Base-by-base conservation (phyloP, 2,329 filamentous ascomycete species). In the Hypoxylon sp. region DNA sequence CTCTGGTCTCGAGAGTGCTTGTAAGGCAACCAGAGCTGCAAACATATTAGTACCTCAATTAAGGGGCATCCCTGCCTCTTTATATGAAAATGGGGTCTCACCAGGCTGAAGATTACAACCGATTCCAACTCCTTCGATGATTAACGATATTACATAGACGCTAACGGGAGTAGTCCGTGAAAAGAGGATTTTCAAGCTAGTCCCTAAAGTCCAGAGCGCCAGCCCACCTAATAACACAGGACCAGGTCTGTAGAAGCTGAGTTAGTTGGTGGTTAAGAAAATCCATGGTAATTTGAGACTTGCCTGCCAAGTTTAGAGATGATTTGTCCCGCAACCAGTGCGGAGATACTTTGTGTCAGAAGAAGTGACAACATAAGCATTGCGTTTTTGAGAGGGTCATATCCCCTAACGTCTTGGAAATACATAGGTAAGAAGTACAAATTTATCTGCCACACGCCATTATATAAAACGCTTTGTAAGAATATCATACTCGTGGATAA, bases 381-480 rank as follows among this genome's bases (percentile, higher is more conserved):
- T 1, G 74, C 75, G 21, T 72, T 74, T 34, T 71, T 63, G n/a
- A 74, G 38, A 4, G 75, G 68, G 5, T 48, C 63, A 19, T 68
- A 76, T 5, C 71, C 70, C 5, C 73, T 64, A 7, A 76, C 70
- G 4, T 68, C 63, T 55, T 76, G 75, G 36, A 72, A 73, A 61
- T 76, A 76, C 28, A 75, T 69, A 5, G 74, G 74, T 5, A 76
- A 43, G 55, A 75, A 76, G 57, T 75, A 76, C n/a, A 83, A 72
- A 50, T 85, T 82, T 10, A 79, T 74, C 25, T 84, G 82, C 84
- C 83, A 86, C 13, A 85, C 84, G 14, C 80, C 78, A 73, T 85
- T 83, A 69, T 85, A 83, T 46, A 86, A 75, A 69, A 84, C 82
- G 46, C 67, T 70, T 30, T 71, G 67, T 5, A 71, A 13, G 38